Evolutionary conservation across 2,329 filamentous ascomycete genomes (phyloP).

Genomic region (Triangularia setosa): DNA sequence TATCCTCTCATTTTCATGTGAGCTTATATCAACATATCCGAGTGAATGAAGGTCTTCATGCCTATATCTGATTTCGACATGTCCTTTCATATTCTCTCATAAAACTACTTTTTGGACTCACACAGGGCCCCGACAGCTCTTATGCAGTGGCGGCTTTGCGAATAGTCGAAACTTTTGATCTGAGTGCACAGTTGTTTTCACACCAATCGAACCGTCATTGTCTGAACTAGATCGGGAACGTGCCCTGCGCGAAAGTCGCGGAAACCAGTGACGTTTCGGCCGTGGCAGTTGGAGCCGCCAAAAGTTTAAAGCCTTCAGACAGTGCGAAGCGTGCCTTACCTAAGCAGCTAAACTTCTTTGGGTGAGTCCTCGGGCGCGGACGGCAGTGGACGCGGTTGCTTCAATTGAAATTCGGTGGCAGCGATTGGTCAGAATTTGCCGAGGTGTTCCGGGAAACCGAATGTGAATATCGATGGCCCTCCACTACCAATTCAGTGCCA

Average conservation of each 20-base stretch:
- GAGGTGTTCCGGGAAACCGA: slow-evolving; percentile 25
- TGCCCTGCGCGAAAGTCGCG: background rate
- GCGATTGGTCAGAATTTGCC: slow-evolving; percentile 22
- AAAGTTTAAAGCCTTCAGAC: background rate
- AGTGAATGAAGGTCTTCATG: background rate
- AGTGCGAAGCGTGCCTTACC: background rate
- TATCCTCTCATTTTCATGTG: background rate
- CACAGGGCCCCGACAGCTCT: background rate
- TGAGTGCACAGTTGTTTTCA: background rate
- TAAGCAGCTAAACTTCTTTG: slow-evolving; percentile 4
- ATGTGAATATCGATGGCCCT: slow-evolving; percentile 17
- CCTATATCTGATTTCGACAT: background rate
- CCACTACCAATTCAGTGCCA: slow-evolving; percentile 21
- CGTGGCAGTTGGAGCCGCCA: background rate
- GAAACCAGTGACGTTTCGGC: background rate
- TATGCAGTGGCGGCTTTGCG: background rate
- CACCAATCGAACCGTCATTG: background rate
- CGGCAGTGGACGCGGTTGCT: slow-evolving; percentile 8
- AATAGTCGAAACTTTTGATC: background rate
- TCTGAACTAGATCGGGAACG: background rate
- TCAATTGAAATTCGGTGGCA: slow-evolving; percentile 19
- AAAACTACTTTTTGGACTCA: background rate
- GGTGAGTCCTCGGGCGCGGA: slow-evolving; percentile 11
- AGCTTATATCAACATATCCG: background rate
- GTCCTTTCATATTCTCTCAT: background rate